Evolutionary conservation across 2,329 filamentous ascomycete species (phyloP).

Genomic region (Hymenoscyphus linearis): DNA sequence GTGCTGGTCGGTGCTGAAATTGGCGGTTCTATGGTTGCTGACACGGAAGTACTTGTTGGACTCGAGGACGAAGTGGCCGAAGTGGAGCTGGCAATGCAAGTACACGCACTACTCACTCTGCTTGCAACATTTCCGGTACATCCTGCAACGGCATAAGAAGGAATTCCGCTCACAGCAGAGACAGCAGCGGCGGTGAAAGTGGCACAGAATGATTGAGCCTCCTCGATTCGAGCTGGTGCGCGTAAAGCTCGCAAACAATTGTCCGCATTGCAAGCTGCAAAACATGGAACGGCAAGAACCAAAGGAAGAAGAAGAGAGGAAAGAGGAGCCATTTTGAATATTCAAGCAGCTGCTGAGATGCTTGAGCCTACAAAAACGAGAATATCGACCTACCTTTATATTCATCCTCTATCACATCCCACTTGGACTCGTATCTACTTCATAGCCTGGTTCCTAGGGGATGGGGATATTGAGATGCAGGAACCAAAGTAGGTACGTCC

Average conservation of each 20-base stretch:
- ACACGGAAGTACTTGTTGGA: constrained; percentile 3
- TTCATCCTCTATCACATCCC: background rate
- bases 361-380: background rate
- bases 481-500: background rate
- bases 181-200: constrained; percentile 11
- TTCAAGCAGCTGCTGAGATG: background rate
- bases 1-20: constrained; percentile 1
- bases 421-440: background rate
- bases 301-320: background rate
- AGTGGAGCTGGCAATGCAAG: constrained; percentile 11
- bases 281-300: constrained; percentile 44
- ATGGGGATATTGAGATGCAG: background rate
- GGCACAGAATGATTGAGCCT: constrained; percentile 12
- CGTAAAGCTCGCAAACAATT: constrained; percentile 16
- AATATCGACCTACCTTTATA: background rate
- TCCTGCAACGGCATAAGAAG: constrained; percentile 9
- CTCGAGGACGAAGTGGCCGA: background rate
- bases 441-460: background rate
- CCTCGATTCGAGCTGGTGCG: constrained; percentile 9
- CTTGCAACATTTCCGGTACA: constrained; percentile 15
- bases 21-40: background rate
- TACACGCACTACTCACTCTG: constrained; percentile 16
- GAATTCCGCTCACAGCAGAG: constrained; percentile 8
- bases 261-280: constrained; percentile 14
- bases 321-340: background rate